Percentiles rank a stretch among this genome's conserved stretches.
phyloP scores from a whole-genome alignment of 2,329 filamentous ascomycete species.

The Cordyceps fumosorosea region DNA sequence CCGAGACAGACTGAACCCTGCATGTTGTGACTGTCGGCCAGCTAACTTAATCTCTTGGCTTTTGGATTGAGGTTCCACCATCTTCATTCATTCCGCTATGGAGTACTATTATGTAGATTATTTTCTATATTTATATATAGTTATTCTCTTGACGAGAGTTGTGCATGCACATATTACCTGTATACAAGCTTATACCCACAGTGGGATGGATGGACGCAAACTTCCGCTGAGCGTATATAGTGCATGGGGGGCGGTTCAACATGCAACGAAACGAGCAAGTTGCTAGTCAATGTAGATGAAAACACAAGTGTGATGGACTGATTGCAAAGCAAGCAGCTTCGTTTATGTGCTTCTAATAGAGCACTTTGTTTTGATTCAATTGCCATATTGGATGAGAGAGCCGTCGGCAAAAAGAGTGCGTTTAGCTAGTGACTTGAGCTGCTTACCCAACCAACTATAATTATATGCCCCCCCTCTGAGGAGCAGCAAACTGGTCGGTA shows the following conservation, averaged over 20 bases:
- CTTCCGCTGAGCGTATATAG: not conserved
- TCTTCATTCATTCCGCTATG: not conserved
- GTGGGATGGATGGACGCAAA: not conserved
- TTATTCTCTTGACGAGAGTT: not conserved
- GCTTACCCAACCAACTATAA: too few relatives aligned
- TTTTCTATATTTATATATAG: not conserved
- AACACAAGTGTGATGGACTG: too few relatives aligned
- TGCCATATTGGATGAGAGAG: too few relatives aligned
- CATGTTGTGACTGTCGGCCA: not conserved
- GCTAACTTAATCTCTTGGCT: slow-evolving; percentile 7
- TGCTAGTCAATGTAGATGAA: too few relatives aligned
- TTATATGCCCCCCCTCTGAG: too few relatives aligned
- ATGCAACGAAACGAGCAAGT: not conserved
- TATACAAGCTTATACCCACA: not conserved
- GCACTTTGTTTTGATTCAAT: too few relatives aligned
- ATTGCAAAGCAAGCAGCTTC: too few relatives aligned
- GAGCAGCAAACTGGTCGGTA: too few relatives aligned
- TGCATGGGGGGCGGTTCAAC: not conserved
- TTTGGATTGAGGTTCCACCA: slow-evolving; percentile 2
- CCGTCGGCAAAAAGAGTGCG: too few relatives aligned
- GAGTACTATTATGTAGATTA: not conserved
- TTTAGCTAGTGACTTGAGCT: too few relatives aligned
- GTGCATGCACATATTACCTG: not conserved
- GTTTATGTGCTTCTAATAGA: too few relatives aligned
- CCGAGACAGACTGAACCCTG: not conserved